These are phyloP conservation scores for Thelephora aurantiotincta DNA, from an alignment of 768 basidiomycete species.

Conservation along the genomic window DNA sequence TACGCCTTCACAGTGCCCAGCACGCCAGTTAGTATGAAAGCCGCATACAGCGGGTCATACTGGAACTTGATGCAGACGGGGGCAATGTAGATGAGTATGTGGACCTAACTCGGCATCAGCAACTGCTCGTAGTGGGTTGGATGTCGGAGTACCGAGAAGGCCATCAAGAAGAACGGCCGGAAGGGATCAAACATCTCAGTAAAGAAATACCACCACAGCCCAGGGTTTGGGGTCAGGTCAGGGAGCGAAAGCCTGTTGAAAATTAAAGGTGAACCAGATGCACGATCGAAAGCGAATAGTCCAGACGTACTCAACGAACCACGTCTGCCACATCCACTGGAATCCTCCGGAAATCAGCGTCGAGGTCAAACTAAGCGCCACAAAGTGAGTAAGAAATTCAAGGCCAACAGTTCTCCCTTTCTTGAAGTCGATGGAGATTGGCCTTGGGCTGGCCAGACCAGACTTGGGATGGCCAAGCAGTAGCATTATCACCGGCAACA, in stretches of 20 bases:
- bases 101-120: constrained; percentile 27
- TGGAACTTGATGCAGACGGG: constrained; percentile 86
- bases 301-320: constrained; percentile 65
- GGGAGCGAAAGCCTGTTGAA: constrained; percentile 56
- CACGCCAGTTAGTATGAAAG: constrained; percentile 62
- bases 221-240: constrained; percentile 87
- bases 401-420: constrained; percentile 21
- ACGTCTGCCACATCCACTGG: constrained; percentile 65
- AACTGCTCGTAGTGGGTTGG: not conserved
- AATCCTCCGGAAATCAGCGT: constrained; percentile 44
- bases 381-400: constrained; percentile 39
- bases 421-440: constrained; percentile 10
- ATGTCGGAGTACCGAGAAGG: constrained; percentile 58
- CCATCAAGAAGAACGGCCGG: constrained; percentile 87
- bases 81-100: constrained; percentile 67
- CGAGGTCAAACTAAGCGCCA: constrained; percentile 33
- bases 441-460: constrained; percentile 46
- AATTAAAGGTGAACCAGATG: not conserved
- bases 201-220: constrained; percentile 99
- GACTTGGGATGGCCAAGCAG: constrained; percentile 49
- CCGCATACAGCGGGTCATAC: constrained; percentile 74
- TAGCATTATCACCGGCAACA: constrained; percentile 57
- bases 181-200: constrained; percentile 99
- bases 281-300: not conserved
- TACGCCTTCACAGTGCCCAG: constrained; percentile 84